phyloP scores from a whole-genome alignment of 2,329 filamentous ascomycete species.

The Pseudocercospora macadamiae region DNA sequence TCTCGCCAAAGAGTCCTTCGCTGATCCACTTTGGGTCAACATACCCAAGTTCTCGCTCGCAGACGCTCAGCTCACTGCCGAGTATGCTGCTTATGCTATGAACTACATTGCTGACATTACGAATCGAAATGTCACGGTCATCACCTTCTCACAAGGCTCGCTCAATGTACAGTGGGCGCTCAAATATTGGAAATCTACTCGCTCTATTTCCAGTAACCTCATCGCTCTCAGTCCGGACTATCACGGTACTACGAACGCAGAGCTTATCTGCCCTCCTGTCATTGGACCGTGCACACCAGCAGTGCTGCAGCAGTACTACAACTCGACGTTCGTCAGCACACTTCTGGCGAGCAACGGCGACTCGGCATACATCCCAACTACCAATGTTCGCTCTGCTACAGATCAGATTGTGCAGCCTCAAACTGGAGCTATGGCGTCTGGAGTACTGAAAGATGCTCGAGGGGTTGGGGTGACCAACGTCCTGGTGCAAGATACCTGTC shows the following conservation, averaged over 20 bases:
- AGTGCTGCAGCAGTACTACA: constrained; percentile 53
- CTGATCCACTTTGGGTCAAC: constrained; percentile 60
- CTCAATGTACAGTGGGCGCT: constrained; percentile 60
- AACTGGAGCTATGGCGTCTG: constrained; percentile 51
- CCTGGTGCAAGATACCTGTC: constrained; percentile 11
- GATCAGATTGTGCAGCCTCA: constrained; percentile 60
- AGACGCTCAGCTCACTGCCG: constrained; percentile 56
- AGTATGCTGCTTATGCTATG: constrained; percentile 62
- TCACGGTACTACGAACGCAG: constrained; percentile 50
- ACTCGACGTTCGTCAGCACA: constrained; percentile 47
- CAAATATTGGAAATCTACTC: constrained; percentile 60
- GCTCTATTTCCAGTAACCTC: constrained; percentile 51
- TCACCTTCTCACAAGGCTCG: constrained; percentile 61
- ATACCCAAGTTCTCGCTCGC: constrained; percentile 52
- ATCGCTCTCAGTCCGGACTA: constrained; percentile 59
- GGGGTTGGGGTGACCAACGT: constrained; percentile 48
- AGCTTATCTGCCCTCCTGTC: constrained; percentile 36
- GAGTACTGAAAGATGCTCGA: constrained; percentile 46
- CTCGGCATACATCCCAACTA: constrained; percentile 59
- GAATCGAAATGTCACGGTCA: constrained; percentile 45
- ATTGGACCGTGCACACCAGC: constrained; percentile 38
- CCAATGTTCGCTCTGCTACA: constrained; percentile 54
- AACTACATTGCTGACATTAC: constrained; percentile 56
- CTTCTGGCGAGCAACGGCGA: constrained; percentile 52
- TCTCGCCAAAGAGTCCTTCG: constrained; percentile 45